phyloP scores from a whole-genome alignment of 1,284 basidiomycete species.

The Leccinum insolens region DNA sequence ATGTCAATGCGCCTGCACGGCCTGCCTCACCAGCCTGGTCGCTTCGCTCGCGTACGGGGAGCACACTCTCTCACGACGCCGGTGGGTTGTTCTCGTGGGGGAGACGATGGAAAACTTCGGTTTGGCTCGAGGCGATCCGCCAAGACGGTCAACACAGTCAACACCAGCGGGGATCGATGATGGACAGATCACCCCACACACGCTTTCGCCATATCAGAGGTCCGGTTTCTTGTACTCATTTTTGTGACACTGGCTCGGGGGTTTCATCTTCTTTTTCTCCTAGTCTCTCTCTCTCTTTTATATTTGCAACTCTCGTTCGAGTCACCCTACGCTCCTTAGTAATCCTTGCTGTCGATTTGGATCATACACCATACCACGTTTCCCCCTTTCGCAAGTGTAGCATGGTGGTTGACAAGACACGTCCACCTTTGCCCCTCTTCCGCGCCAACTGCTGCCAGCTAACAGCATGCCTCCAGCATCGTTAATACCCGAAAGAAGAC shows the following conservation, averaged over 20 bases:
- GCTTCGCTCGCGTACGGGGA: constrained; percentile 74
- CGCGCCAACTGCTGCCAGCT: no score
- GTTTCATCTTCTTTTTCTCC: not conserved
- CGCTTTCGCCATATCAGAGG: not conserved
- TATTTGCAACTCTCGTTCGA: constrained; percentile 23
- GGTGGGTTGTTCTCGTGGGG: constrained; percentile 65
- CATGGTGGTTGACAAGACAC: no score
- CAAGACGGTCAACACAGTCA: constrained; percentile 44
- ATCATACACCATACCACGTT: constrained; percentile 17
- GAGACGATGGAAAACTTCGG: constrained; percentile 59
- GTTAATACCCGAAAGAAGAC: no score
- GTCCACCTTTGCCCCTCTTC: no score
- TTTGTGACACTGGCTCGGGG: not conserved
- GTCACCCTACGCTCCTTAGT: constrained; percentile 35
- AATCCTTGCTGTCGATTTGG: constrained; percentile 31
- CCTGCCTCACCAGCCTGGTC: constrained; percentile 81
- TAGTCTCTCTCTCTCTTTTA: not conserved
- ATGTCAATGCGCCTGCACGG: constrained; percentile 51
- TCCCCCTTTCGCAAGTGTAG: constrained; percentile 7
- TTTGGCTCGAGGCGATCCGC: constrained; percentile 72
- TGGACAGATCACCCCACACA: not conserved
- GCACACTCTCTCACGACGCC: constrained; percentile 60
- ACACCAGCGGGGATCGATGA: constrained; percentile 31
- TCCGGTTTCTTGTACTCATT: constrained; percentile 12
- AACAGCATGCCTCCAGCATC: no score